A percentile compares a stretch with the other conserved stretches of the same genome.
These are phyloP conservation scores for Fomitopsis serialis DNA, from an alignment of 768 basidiomycete genomes.

Conservation along the genomic window DNA sequence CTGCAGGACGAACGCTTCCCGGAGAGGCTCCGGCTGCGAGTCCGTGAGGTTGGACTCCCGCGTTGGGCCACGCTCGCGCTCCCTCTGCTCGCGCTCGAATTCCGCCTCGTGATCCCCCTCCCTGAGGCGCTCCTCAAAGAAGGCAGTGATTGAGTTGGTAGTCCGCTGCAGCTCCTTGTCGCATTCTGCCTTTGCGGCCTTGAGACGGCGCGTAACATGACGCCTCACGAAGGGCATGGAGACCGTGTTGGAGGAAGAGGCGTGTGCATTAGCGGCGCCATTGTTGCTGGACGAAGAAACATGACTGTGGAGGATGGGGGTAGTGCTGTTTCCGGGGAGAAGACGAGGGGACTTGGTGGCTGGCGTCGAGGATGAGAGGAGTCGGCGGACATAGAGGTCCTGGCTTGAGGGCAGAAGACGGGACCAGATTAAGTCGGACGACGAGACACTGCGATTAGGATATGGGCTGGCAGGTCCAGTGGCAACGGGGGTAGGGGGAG, in stretches of 20 bases:
- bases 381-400: constrained; percentile 27
- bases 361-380: constrained; percentile 28
- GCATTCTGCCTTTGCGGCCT: constrained; percentile 92
- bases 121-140: constrained; percentile 87
- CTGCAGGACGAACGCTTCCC: constrained; percentile 58
- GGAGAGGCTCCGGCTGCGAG: constrained; percentile 29
- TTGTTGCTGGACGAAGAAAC: constrained; percentile 24
- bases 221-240: constrained; percentile 91
- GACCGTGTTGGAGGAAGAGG: constrained; percentile 66
- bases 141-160: constrained; percentile 88
- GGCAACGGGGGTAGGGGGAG: constrained; percentile 1
- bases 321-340: constrained; percentile 61
- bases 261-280: constrained; percentile 27
- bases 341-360: constrained; percentile 78
- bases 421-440: constrained; percentile 2
- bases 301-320: constrained; percentile 44
- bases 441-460: constrained; percentile 5
- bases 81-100: constrained; percentile 50
- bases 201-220: constrained; percentile 90
- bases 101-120: constrained; percentile 67
- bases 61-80: constrained; percentile 43
- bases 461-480: constrained; percentile 7
- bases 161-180: constrained; percentile 94
- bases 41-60: constrained; percentile 44
- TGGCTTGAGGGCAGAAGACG: constrained; percentile 5